Percentiles rank a stretch among this genome's conserved stretches.
Conservation (phyloP, 352 stramenopile species). For the Globisporangium cystogenes region DNA sequence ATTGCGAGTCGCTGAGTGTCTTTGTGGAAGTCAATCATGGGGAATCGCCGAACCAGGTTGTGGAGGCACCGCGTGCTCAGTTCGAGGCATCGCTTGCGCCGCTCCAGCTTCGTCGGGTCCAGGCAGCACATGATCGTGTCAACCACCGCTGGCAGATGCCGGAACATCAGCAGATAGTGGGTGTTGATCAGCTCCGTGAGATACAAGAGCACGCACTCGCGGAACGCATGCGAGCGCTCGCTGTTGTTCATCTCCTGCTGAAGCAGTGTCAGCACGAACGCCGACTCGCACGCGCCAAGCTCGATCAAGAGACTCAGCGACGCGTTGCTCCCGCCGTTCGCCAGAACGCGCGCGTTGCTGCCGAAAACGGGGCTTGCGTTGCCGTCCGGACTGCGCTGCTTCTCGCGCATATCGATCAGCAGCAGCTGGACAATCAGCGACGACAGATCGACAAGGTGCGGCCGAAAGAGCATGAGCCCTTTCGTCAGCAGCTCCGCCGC, state of each 20-base stretch:
- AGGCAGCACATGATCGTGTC: slow-evolving; percentile 83
- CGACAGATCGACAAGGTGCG: slow-evolving; percentile 75
- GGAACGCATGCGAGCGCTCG: slow-evolving; percentile 59
- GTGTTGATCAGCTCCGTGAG: slow-evolving; percentile 80
- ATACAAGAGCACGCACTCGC: slow-evolving; percentile 71
- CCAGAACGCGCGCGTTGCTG: slow-evolving; percentile 37
- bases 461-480: slow-evolving; percentile 77
- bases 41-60: slow-evolving; percentile 75
- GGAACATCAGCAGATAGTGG: slow-evolving; percentile 81
- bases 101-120: slow-evolving; percentile 80
- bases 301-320: slow-evolving; percentile 76
- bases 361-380: slow-evolving; percentile 26
- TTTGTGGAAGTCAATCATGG: slow-evolving; percentile 88
- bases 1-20: slow-evolving; percentile 81
- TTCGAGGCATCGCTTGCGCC: slow-evolving; percentile 67
- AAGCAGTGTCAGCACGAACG: slow-evolving; percentile 67
- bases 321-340: slow-evolving; percentile 57
- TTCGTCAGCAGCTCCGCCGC: slow-evolving; percentile 76
- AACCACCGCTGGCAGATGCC: slow-evolving; percentile 75
- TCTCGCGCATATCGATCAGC: slow-evolving; percentile 71
- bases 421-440: slow-evolving; percentile 69
- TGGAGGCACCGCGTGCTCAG: slow-evolving; percentile 79
- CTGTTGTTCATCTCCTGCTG: slow-evolving; percentile 83
- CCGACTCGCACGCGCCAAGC: slow-evolving; percentile 67
- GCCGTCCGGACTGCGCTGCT: slow-evolving; percentile 38